Conservation (phyloP, 164 flowering plant species). For the Umbilicus rupestris region DNA sequence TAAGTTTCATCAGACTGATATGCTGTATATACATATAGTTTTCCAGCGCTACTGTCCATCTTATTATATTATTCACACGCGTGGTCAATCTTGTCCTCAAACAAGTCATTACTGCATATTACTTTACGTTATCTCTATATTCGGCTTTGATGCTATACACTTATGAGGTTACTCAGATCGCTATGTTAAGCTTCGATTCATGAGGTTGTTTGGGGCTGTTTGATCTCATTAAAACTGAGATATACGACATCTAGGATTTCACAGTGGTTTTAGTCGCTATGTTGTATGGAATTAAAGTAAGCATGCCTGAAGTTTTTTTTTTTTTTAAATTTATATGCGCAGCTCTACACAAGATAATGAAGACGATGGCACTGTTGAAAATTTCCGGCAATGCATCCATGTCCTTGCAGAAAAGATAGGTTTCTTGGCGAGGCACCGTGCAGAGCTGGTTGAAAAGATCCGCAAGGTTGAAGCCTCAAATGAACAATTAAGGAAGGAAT, state of each 20-base stretch:
- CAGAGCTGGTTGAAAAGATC: constrained; percentile 60
- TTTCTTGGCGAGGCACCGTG: constrained; percentile 55
- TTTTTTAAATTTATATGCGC: too few species aligned
- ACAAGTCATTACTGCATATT: neutral
- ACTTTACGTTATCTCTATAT: neutral
- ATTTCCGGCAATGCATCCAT: constrained; percentile 57
- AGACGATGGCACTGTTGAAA: constrained; percentile 61
- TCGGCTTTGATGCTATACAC: neutral
- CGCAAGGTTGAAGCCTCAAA: constrained; percentile 59
- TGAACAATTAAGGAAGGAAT: constrained; percentile 58
- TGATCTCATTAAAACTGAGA: neutral
- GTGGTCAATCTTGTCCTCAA: too few species aligned
- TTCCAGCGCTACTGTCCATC: too few species aligned
- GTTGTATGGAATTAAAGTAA: neutral
- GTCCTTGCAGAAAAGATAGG: constrained; percentile 86
- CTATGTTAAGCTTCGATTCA: neutral
- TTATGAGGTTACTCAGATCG: neutral
- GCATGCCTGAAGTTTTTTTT: neutral
- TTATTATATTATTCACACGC: too few species aligned
- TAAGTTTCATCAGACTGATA: constrained; percentile 24
- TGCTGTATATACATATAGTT: neutral
- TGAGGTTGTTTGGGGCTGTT: neutral
- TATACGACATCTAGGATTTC: neutral
- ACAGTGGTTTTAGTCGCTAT: neutral
- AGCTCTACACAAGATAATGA: constrained; percentile 36